Base-by-base conservation (phyloP, 371 early-diverging fungal species). In the Umbelopsis sp. region DNA sequence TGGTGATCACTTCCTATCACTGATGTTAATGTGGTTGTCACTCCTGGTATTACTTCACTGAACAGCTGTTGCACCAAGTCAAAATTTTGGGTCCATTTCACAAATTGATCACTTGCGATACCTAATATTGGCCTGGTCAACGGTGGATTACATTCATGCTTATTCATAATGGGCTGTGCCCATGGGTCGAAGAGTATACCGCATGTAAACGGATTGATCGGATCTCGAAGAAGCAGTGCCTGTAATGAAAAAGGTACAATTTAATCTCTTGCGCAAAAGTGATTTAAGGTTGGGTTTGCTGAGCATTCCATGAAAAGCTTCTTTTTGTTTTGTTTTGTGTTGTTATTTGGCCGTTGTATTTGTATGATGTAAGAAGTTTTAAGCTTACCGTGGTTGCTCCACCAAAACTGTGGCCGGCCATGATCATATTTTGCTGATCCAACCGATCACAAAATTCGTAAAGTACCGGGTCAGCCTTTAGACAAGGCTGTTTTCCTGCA, bases 371-470 rank as follows among this genome's bases (percentile, higher is more conserved):
- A 48, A 48, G 1, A n/a, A 6, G 18, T 0, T 48, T 48, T 45
- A 10, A 7, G 16, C 52, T 69, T 63, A 84, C 70, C 11, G 75
- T 67, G 0, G 88, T 86, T n/a, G 85, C 86, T 12, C 74, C 89
- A 8, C 90, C 90, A 78, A 88, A 90, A 35, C 78, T 78, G 73
- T 90, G 90, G 44, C 90, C 90, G 8, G 80, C 74, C 73, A 87
- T 75, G 38, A 78, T 74, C 41, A 74, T 8, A 18, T 76, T 72
- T 3, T 76, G 71, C 48, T 85, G 67, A 70, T 88, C 82, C 16
- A 48, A 48, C 7, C 48, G 48, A 48, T 18, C 16, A 18, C 20
- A 48, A 48, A 48, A 48, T 12, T 48, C 48, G 16, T 48, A 20
- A 48, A 48, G 48, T 7, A 48, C 48, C 11, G 88, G 50, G 20